These are phyloP conservation scores for Yamadazyma kanchanaburiensis DNA, from an alignment of 1,139 yeast species.

Conservation along the genomic window DNA sequence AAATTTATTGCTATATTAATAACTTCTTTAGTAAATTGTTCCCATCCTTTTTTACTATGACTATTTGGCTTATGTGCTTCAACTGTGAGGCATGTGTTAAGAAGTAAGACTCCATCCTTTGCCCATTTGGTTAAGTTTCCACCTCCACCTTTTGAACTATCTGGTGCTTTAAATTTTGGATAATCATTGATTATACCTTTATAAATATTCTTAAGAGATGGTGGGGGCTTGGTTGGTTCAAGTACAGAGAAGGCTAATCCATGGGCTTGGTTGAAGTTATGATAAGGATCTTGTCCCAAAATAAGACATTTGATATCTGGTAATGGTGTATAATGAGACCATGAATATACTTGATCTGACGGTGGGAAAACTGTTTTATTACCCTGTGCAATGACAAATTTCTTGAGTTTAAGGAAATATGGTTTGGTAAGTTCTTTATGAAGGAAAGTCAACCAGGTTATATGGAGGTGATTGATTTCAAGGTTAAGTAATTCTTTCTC, in stretches of 20 bases:
- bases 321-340: slow-evolving; percentile 88
- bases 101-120: slow-evolving; percentile 76
- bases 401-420: slow-evolving; percentile 73
- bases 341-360: slow-evolving; percentile 72
- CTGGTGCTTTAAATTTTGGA: slow-evolving; percentile 63
- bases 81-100: slow-evolving; percentile 89
- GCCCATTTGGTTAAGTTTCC: slow-evolving; percentile 89
- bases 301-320: slow-evolving; percentile 71
- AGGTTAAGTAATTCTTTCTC: slow-evolving; percentile 54
- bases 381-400: slow-evolving; percentile 44
- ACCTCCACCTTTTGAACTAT: slow-evolving; percentile 39
- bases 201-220: slow-evolving; percentile 84
- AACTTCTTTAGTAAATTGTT: slow-evolving; percentile 74
- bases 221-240: slow-evolving; percentile 84
- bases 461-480: slow-evolving; percentile 70
- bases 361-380: slow-evolving; percentile 73
- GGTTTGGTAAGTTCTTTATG: slow-evolving; percentile 78
- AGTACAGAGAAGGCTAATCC: slow-evolving; percentile 92
- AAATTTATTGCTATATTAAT: slow-evolving; percentile 45
- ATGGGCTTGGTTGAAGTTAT: slow-evolving; percentile 89
- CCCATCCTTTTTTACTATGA: slow-evolving; percentile 94
- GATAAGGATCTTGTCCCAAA: slow-evolving; percentile 97
- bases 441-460: slow-evolving; percentile 72
- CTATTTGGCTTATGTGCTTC: slow-evolving; percentile 93
- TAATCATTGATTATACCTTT: slow-evolving; percentile 73